These are phyloP conservation scores for Eragrostis nindensis DNA, from an alignment of 176 grass and related monocot species.

Conservation along the genomic window DNA sequence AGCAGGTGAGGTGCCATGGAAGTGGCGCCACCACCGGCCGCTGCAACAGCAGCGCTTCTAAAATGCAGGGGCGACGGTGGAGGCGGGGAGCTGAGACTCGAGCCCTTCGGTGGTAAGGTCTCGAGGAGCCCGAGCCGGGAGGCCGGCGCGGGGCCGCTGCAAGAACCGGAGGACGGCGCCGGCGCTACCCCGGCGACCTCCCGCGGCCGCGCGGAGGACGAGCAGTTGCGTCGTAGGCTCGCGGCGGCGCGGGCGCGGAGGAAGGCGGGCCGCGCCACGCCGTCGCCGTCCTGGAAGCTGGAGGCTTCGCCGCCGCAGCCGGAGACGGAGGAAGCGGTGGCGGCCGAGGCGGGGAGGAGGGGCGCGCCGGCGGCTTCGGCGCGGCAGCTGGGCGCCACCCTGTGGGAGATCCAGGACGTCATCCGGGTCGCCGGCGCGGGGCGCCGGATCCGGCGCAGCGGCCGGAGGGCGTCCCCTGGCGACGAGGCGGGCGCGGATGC, in stretches of 20 bases:
- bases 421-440: constrained; percentile 33
- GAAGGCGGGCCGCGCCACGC: constrained; percentile 57
- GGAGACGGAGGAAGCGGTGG: constrained; percentile 1
- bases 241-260: constrained; percentile 42
- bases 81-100: neutral
- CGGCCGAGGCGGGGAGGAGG: constrained; percentile 41
- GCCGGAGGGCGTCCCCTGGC: constrained; percentile 25
- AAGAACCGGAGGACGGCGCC: neutral
- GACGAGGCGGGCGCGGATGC: constrained; percentile 8
- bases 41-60: neutral
- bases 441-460: constrained; percentile 55
- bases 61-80: constrained; percentile 30
- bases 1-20: constrained; percentile 38
- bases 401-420: constrained; percentile 95
- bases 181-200: constrained; percentile 1
- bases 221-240: constrained; percentile 28
- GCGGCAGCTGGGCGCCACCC: constrained; percentile 82
- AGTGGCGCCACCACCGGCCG: constrained; percentile 31
- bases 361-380: constrained; percentile 66
- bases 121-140: constrained; percentile 5
- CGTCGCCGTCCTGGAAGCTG: constrained; percentile 77
- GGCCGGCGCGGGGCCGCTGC: neutral
- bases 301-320: constrained; percentile 44
- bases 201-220: constrained; percentile 13
- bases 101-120: neutral